A percentile compares a stretch with the other conserved stretches of the same genome.
phyloP scores from a whole-genome alignment of 2,329 filamentous ascomycete species.

The Cercospora sesami region DNA sequence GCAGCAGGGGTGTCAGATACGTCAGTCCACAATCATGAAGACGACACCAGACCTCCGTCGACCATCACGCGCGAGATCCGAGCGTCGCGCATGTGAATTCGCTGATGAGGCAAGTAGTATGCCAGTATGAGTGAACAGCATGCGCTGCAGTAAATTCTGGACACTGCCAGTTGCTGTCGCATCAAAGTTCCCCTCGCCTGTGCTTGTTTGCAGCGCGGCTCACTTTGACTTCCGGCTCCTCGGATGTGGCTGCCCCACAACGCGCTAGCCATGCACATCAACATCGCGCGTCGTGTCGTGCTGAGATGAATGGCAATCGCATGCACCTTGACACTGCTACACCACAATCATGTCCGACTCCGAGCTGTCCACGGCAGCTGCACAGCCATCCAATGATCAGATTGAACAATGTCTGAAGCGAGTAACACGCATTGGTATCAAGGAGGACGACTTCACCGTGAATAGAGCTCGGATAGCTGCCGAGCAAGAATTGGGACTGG shows the following conservation, averaged over 20 bases:
- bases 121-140: neutral
- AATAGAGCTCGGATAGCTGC: constrained; percentile 56
- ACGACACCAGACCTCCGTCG: neutral
- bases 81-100: neutral
- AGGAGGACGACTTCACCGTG: constrained; percentile 56
- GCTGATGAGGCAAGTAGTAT: neutral
- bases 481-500: constrained; percentile 54
- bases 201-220: neutral
- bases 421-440: constrained; percentile 44
- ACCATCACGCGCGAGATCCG: neutral
- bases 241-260: neutral
- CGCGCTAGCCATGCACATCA: neutral
- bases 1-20: neutral
- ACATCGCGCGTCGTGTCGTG: neutral
- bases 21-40: constrained; percentile 2
- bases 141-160: neutral
- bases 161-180: neutral
- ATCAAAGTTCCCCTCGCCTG: neutral
- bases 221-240: neutral
- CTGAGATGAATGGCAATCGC: constrained; percentile 1
- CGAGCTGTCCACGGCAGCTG: constrained; percentile 23
- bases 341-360: constrained; percentile 24
- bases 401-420: constrained; percentile 46
- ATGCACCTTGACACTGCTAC: neutral
- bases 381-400: constrained; percentile 39